Base-by-base conservation (phyloP, 768 basidiomycete species). In the Leccinellum rugosiceps region DNA sequence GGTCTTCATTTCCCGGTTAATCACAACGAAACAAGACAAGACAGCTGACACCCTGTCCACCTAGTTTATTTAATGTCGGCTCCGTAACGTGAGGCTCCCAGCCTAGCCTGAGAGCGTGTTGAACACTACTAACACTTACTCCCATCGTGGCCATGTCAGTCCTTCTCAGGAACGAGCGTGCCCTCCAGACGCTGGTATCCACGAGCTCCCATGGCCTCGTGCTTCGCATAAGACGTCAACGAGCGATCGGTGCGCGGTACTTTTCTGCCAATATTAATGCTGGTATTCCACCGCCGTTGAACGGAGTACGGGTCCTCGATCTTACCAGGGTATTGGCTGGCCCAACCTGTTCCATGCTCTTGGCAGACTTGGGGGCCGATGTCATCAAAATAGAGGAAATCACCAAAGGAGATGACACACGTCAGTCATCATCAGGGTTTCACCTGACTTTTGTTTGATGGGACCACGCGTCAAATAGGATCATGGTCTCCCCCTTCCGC, bases 361-460 rank as follows among this genome's bases (percentile, higher is more conserved):
- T 97, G n/a, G 94, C 87, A 7, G 93, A 95, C 74, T 75, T 95
- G 34, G 88, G 92, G 1, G 95, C 95, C 48, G 93, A 98, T 68
- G 93, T 98, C 28, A 83, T 97, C 71, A 98, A 97, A 71, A 84
- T 97, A 6, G 93, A 95, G 68, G 89, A 92, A 68, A 77, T 83
- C 52, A 77, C 79, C 45, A 81, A 78, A 57, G 95, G 95, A 23
- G 95, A 98, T 66, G 95, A 98, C 74, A 98, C 95, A 31, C 83
- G 93, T 83, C 74, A 68, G 80, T 76, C 51, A 47, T 32, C 50
- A 13, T 11, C 48, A 48, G 34, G 17, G 49, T 50, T 50, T 55
- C 56, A 43, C 52, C 25, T 53, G 52, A 52, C 60, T 38, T 58
- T 47, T 50, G 10, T 58, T 59, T 54, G 56, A 59, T 56, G 58